phyloP scores from a whole-genome alignment of 2,329 filamentous ascomycete genomes.

The Eutypella sp. region DNA sequence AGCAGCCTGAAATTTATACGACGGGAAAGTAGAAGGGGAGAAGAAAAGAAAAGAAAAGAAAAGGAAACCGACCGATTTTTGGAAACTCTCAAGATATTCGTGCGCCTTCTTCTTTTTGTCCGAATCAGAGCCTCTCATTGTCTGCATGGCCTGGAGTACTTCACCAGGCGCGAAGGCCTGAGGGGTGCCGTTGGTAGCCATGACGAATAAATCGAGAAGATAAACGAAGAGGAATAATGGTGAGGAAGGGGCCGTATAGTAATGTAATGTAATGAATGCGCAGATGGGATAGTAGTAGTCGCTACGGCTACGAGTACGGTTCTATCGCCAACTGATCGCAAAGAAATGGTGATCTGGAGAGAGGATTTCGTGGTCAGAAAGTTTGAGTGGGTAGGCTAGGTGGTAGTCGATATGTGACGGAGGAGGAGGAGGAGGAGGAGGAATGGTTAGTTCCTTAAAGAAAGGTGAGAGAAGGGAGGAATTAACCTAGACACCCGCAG shows the following conservation, averaged over 20 bases:
- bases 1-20: slow-evolving; percentile 22
- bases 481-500: too few species aligned
- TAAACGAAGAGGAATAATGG: too few species aligned
- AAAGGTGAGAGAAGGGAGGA: too few species aligned
- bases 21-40: slow-evolving; percentile 17
- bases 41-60: slow-evolving; percentile 17
- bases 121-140: slow-evolving; percentile 82
- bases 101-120: slow-evolving; percentile 85
- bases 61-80: slow-evolving; percentile 78
- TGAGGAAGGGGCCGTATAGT: slow-evolving; percentile 2
- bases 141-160: slow-evolving; percentile 81
- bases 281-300: slow-evolving; percentile 13
- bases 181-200: slow-evolving; percentile 62
- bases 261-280: slow-evolving; percentile 22
- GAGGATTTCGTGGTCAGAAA: neutral
- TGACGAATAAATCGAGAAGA: slow-evolving; percentile 33
- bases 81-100: slow-evolving; percentile 86
- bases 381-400: neutral
- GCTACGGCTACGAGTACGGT: slow-evolving; percentile 7
- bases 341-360: neutral
- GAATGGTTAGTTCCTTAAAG: too few species aligned
- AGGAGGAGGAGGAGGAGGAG: too few species aligned
- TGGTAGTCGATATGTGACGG: too few species aligned
- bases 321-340: slow-evolving; percentile 11
- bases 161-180: slow-evolving; percentile 69